These are phyloP conservation scores for Coemansia sp. DNA, from an alignment of 192 early-diverging fungal genomes.

Conservation along the genomic window DNA sequence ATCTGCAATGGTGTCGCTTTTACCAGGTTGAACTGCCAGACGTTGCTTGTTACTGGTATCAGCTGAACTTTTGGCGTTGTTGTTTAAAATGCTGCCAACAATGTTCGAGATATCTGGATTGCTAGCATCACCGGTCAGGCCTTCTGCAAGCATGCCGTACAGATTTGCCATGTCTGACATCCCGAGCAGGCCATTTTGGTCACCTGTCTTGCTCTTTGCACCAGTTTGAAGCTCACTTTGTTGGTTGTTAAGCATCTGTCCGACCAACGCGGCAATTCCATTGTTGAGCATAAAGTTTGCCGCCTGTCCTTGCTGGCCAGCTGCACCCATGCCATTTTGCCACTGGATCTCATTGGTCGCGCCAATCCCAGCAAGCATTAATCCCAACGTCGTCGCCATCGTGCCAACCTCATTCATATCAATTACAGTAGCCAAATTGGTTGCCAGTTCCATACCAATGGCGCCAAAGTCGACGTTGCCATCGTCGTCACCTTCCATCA, in stretches of 20 bases:
- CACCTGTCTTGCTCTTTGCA: too few relatives aligned
- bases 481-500: slow-evolving; percentile 48
- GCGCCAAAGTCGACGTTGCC: slow-evolving; percentile 51
- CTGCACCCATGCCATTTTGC: background rate
- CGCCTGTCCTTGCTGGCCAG: background rate
- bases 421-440: slow-evolving; percentile 44
- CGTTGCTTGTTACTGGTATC: background rate
- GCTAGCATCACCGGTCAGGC: background rate
- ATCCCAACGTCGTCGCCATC: slow-evolving; percentile 35
- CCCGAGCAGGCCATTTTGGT: background rate
- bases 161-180: slow-evolving; percentile 6
- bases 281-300: slow-evolving; percentile 20
- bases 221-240: background rate
- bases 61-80: background rate
- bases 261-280: slow-evolving; percentile 32
- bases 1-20: background rate
- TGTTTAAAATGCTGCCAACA: background rate
- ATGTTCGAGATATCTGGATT: slow-evolving; percentile 7
- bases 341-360: slow-evolving; percentile 33
- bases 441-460: slow-evolving; percentile 42
- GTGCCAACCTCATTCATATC: slow-evolving; percentile 50
- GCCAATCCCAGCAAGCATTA: slow-evolving; percentile 51
- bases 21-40: background rate
- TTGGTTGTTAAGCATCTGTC: slow-evolving; percentile 14
- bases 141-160: slow-evolving; percentile 10